Evolutionary conservation across 768 basidiomycete species (phyloP).

Genomic region (Lactarius quietus): DNA sequence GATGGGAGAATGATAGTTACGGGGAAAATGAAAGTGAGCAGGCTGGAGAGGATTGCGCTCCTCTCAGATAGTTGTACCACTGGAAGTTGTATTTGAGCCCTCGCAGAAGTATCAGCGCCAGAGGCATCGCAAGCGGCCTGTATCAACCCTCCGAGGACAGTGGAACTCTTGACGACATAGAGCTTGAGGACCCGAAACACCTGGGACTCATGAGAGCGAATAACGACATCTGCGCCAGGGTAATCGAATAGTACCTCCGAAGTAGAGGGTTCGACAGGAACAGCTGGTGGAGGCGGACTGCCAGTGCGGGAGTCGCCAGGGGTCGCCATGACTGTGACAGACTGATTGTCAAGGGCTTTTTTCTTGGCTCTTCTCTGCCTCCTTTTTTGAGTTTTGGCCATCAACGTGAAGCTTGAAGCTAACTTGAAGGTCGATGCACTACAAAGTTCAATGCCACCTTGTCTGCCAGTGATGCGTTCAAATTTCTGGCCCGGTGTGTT

Average conservation of each 20-base stretch:
- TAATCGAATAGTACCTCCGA: conserved; percentile 18
- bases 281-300: background rate
- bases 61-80: background rate
- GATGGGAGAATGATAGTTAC: background rate
- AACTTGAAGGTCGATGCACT: too few species aligned
- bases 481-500: too few species aligned
- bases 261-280: background rate
- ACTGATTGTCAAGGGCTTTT: background rate
- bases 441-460: too few species aligned
- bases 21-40: conserved; percentile 1
- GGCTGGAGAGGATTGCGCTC: background rate
- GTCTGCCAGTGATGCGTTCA: too few species aligned
- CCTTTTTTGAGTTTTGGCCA: too few species aligned
- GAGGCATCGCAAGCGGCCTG: background rate
- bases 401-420: too few species aligned
- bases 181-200: conserved; percentile 44
- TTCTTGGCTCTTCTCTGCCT: background rate
- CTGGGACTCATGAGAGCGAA: conserved; percentile 42
- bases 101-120: background rate
- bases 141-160: conserved; percentile 34
- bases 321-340: background rate
- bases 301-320: too few species aligned
- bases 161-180: conserved; percentile 41
- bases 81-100: background rate
- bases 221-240: conserved; percentile 40